Percentiles rank a stretch among this genome's conserved stretches.
phyloP scores from a whole-genome alignment of 768 basidiomycete genomes.

The Trametes maxima region DNA sequence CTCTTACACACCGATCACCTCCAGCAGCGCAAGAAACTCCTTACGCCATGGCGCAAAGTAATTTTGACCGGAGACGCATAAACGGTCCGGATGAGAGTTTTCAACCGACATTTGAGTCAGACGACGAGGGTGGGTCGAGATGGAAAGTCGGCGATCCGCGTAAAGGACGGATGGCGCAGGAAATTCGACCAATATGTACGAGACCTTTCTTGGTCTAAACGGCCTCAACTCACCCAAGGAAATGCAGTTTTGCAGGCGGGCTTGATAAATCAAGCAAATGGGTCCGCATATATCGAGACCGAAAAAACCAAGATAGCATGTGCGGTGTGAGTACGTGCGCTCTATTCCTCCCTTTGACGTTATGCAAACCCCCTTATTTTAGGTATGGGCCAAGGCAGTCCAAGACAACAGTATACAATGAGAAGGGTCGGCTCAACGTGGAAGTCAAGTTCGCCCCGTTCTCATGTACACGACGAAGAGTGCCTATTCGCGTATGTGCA shows the following conservation, averaged over 20 bases:
- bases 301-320: conserved; percentile 92
- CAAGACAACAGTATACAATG: conserved; percentile 78
- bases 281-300: conserved; percentile 95
- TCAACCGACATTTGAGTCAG: conserved; percentile 59
- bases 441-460: conserved; percentile 98
- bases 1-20: neutral
- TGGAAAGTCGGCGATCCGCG: conserved; percentile 45
- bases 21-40: too few relatives aligned
- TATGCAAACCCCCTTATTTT: neutral
- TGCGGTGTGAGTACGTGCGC: conserved; percentile 72
- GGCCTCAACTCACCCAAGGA: conserved; percentile 31
- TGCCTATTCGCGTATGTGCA: conserved; percentile 79
- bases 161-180: conserved; percentile 53
- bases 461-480: conserved; percentile 74
- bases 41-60: conserved; percentile 41
- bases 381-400: conserved; percentile 88
- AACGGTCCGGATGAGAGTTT: conserved; percentile 89
- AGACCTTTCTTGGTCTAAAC: conserved; percentile 3
- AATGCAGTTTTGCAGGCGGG: conserved; percentile 83
- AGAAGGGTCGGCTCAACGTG: conserved; percentile 87
- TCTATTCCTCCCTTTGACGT: conserved; percentile 15
- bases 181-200: conserved; percentile 89
- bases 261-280: conserved; percentile 90
- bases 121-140: conserved; percentile 31
- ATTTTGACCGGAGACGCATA: conserved; percentile 83